Percentiles rank a stretch among this genome's conserved stretches.
Evolutionary conservation across 148 eudicot species (phyloP).

Genomic region (Silene conica): DNA sequence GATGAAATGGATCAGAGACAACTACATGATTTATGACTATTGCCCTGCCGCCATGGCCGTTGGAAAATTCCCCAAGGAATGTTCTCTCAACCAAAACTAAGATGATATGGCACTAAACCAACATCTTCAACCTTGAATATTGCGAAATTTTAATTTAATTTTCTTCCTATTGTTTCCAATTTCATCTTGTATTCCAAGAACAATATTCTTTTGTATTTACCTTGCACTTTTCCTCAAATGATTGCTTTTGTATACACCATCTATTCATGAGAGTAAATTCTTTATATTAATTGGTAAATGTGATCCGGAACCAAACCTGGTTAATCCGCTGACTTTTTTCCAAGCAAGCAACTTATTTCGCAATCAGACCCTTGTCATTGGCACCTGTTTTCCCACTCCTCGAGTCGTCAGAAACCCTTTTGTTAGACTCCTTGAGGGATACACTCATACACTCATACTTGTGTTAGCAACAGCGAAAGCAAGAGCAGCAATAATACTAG

Average conservation of each 20-base stretch:
- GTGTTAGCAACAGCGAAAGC: too few species aligned
- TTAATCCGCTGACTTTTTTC: too few species aligned
- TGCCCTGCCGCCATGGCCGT: neutral
- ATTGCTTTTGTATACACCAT: neutral
- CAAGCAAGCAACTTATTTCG: too few species aligned
- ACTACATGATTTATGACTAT: constrained; percentile 20
- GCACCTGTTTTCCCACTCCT: too few species aligned
- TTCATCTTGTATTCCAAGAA: neutral
- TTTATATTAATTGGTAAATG: neutral
- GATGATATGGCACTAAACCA: neutral
- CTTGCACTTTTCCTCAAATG: too few species aligned
- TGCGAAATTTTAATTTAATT: too few species aligned
- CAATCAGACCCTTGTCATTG: too few species aligned
- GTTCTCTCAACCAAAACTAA: constrained; percentile 4
- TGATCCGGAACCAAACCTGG: too few species aligned
- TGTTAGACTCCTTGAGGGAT: too few species aligned
- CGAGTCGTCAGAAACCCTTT: too few species aligned
- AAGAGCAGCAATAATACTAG: too few species aligned
- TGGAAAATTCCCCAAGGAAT: neutral
- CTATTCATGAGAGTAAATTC: neutral
- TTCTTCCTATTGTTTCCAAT: neutral
- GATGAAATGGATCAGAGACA: constrained; percentile 15
- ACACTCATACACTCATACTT: too few species aligned
- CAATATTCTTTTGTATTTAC: neutral
- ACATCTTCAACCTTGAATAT: neutral